Evolutionary conservation across 179 eudicot species (phyloP), one percentile per base, ranked within the genome.

Genomic region (Carnegiea gigantea): DNA sequence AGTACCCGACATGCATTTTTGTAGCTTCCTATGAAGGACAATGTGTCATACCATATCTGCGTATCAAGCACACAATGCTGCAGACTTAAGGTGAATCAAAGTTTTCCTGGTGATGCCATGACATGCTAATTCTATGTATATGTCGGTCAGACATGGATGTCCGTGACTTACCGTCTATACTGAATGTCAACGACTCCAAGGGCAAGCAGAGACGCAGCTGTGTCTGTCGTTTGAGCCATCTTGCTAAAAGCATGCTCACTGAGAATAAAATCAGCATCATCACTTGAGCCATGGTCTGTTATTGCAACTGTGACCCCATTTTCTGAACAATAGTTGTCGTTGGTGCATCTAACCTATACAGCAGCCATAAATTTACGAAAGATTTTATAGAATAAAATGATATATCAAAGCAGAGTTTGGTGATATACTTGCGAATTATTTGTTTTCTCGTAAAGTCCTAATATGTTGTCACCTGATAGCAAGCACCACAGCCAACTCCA

Each of bases 401-500:
- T 12, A 53, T 53, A 49, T 49, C 14, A 11, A 14, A 53, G 60
- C 60, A 14, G 14, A 53, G 13, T 53, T 13, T 53, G 60, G 20
- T 9, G 60, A 14, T 53, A 49, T 28, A 28, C 17, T 10, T 51
- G 18, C 14, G 17, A 51, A 51, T 12, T 2, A 51, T 51, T 12
- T 51, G 18, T 51, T 51, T 51, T 40, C 44, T 40, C 8, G 0
- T 40, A 40, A 0, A 40, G 7, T 40, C 44, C 44, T 5, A 51
- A 17, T 14, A 51, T 11, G 4, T 51, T 51, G 62, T 82, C 71
- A 93, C 95, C 91, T 93, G 93, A 84, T 92, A 92, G 86, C 97
- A 93, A 36, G 95, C 91, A 82, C 97, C 97, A 76, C 97, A 93
- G 40, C 97, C 97, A 46, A 87, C 75, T 33, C 97, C 97, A 67